Conservation (phyloP, 2,329 filamentous ascomycete genomes). For the Emergomyces pasteurianus region DNA sequence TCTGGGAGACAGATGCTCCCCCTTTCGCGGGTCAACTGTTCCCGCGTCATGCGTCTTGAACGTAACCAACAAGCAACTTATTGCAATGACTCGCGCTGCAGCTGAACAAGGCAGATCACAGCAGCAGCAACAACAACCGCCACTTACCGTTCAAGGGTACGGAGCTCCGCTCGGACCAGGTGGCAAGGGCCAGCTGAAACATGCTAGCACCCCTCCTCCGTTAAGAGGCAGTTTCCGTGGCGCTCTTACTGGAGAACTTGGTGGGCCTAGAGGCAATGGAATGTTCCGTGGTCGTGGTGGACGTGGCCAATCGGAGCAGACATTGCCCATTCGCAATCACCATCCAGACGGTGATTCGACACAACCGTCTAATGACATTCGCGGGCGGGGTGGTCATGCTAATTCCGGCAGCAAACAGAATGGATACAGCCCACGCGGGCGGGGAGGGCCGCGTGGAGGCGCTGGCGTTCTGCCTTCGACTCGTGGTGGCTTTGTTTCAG, state of each 20-base stretch:
- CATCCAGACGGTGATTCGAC: slow-evolving; percentile 4
- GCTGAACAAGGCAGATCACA: slow-evolving; percentile 27
- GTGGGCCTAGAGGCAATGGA: slow-evolving; percentile 24
- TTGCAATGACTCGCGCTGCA: slow-evolving; percentile 42
- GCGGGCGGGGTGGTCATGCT: slow-evolving; percentile 5
- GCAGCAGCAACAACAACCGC: slow-evolving; percentile 46
- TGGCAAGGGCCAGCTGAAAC: slow-evolving; percentile 48
- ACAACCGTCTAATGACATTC: background rate
- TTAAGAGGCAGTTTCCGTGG: slow-evolving; percentile 48
- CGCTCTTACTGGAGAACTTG: slow-evolving; percentile 39
- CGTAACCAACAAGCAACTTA: slow-evolving; percentile 66
- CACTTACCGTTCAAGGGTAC: slow-evolving; percentile 44
- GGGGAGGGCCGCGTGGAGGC: background rate
- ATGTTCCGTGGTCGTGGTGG: slow-evolving; percentile 27
- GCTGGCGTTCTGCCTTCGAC: slow-evolving; percentile 1
- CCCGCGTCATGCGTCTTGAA: slow-evolving; percentile 82
- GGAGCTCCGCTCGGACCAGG: slow-evolving; percentile 46
- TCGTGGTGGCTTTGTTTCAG: slow-evolving; percentile 19
- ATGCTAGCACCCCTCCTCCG: slow-evolving; percentile 45
- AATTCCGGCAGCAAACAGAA: background rate
- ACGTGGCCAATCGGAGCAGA: slow-evolving; percentile 20
- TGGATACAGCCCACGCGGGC: background rate
- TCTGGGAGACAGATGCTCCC: slow-evolving; percentile 75
- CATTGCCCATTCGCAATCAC: slow-evolving; percentile 15
- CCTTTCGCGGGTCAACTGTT: slow-evolving; percentile 90